phyloP scores from a whole-genome alignment of 139 green algal species.

The Tetradesmus obliquus region DNA sequence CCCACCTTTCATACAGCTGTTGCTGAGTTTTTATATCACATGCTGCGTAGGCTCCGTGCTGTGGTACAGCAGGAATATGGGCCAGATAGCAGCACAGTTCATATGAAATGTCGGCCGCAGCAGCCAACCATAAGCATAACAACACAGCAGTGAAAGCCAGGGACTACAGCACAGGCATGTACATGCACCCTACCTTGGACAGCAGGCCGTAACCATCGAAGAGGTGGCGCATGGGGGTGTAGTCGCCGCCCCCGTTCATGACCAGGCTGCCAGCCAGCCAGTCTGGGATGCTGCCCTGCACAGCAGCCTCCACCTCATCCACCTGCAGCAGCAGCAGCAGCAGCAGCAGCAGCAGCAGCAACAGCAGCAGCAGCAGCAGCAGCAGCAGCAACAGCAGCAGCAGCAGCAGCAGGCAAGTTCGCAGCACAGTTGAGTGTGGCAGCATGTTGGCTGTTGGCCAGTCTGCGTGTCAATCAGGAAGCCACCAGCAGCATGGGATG shows the following conservation, averaged over 20 bases:
- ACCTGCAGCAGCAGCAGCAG: conserved; percentile 8
- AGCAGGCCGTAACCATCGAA: conserved; percentile 83
- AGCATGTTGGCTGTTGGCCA: too few relatives aligned
- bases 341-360: neutral
- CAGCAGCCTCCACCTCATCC: conserved; percentile 35
- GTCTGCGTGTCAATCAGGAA: too few relatives aligned
- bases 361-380: neutral
- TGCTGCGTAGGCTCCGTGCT: neutral
- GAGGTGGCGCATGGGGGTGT: conserved; percentile 67
- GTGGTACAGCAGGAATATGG: neutral
- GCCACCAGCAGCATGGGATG: too few relatives aligned
- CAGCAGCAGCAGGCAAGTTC: neutral
- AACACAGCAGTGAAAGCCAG: neutral
- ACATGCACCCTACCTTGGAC: conserved; percentile 25
- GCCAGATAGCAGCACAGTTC: neutral
- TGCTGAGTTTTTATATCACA: neutral
- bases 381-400: neutral
- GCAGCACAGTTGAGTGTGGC: too few relatives aligned
- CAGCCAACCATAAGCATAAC: neutral
- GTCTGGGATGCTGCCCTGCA: conserved; percentile 56
- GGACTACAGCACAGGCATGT: neutral
- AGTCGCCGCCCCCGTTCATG: conserved; percentile 63
- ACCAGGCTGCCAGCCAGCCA: conserved; percentile 70
- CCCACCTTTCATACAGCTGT: neutral
- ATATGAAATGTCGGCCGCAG: neutral